A percentile compares a stretch with the other conserved stretches of the same genome.
phyloP scores from a whole-genome alignment of 192 early-diverging fungal genomes.

The Helicostylum pulchrum region DNA sequence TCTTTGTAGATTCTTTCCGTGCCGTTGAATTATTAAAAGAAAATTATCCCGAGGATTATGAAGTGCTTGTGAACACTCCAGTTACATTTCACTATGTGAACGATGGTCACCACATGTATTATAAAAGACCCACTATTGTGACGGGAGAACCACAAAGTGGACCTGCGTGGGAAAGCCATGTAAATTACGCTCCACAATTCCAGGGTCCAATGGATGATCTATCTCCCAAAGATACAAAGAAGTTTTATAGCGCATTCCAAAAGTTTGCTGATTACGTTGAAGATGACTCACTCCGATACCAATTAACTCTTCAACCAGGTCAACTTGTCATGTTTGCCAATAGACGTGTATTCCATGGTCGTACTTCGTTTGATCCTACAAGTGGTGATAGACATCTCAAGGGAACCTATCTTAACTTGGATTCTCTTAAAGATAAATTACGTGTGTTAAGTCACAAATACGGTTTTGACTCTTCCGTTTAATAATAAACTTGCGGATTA shows the following conservation, averaged over 20 bases:
- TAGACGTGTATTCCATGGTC: conserved; percentile 74
- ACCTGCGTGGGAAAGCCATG: conserved; percentile 42
- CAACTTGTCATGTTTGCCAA: conserved; percentile 76
- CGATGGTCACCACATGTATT: conserved; percentile 71
- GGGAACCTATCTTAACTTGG: conserved; percentile 57
- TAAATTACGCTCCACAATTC: conserved; percentile 84
- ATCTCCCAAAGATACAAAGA: conserved; percentile 41
- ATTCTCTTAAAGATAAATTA: conserved; percentile 58
- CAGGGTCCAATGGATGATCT: conserved; percentile 65
- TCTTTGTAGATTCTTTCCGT: conserved; percentile 73
- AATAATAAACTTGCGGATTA: not conserved
- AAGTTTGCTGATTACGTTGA: conserved; percentile 59
- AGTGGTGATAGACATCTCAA: conserved; percentile 75
- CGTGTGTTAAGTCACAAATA: conserved; percentile 26
- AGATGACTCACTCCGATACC: conserved; percentile 49
- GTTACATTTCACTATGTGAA: conserved; percentile 82
- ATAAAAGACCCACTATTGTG: conserved; percentile 64
- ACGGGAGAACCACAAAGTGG: conserved; percentile 36
- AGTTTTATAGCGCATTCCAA: conserved; percentile 66
- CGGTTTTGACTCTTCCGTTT: conserved; percentile 11
- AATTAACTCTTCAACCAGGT: conserved; percentile 62
- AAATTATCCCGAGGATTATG: conserved; percentile 56
- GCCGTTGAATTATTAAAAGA: conserved; percentile 61
- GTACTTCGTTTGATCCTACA: conserved; percentile 66
- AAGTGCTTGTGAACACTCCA: conserved; percentile 51